These are phyloP conservation scores for Penicillium sp. DNA, from an alignment of 2,329 filamentous ascomycete genomes.

Conservation along the genomic window DNA sequence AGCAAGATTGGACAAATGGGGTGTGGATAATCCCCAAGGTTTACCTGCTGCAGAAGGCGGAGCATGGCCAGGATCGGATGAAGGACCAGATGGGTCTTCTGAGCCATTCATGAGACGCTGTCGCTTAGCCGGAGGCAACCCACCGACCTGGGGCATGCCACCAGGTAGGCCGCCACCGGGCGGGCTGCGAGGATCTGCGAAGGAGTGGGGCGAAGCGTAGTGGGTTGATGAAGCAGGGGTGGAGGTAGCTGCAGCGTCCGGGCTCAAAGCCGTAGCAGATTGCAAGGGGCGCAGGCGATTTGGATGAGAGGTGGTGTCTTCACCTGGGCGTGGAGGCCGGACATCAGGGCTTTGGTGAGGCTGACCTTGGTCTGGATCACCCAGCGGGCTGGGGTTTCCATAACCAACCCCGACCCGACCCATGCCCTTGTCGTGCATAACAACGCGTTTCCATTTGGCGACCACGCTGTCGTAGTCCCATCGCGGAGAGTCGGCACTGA, in stretches of 20 bases:
- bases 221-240: conserved; percentile 30
- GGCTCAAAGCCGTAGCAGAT: conserved; percentile 24
- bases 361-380: conserved; percentile 13
- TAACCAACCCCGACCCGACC: conserved; percentile 37
- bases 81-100: conserved; percentile 14
- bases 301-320: conserved; percentile 23
- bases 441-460: conserved; percentile 49
- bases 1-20: conserved; percentile 26
- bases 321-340: conserved; percentile 22
- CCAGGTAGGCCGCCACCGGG: conserved; percentile 10
- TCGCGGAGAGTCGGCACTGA: conserved; percentile 34
- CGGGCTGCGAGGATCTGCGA: conserved; percentile 26
- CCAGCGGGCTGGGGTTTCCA: conserved; percentile 14
- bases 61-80: conserved; percentile 8
- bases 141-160: conserved; percentile 11
- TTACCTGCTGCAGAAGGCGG: conserved; percentile 8
- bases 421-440: conserved; percentile 47
- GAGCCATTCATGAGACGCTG: conserved; percentile 39
- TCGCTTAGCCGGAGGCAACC: conserved; percentile 32
- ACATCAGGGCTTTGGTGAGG: conserved; percentile 16
- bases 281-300: conserved; percentile 26
- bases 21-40: conserved; percentile 20
- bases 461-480: conserved; percentile 51
- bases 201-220: conserved; percentile 32
- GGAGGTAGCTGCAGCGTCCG: conserved; percentile 26